These are phyloP conservation scores for Ligustrum vulgare DNA, from an alignment of 257 asterid genomes.

Conservation along the genomic window DNA sequence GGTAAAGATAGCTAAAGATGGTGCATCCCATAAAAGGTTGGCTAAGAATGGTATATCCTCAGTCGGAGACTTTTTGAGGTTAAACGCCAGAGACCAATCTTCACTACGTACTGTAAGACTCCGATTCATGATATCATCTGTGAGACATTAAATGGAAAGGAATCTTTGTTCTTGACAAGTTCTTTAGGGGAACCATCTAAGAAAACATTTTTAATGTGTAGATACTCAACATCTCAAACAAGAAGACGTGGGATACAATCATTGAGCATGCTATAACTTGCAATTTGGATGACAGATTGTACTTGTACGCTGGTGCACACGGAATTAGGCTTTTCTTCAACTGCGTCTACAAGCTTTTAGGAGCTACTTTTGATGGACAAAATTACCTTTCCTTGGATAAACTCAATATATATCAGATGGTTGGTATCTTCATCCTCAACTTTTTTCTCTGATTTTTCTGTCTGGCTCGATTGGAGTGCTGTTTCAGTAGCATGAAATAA, in stretches of 20 bases:
- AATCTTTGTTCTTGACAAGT: constrained; percentile 3
- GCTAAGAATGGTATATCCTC: constrained; percentile 28
- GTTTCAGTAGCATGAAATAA: neutral
- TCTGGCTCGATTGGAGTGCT: neutral
- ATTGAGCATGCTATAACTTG: constrained; percentile 55
- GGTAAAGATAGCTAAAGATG: constrained; percentile 77
- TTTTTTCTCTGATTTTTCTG: neutral
- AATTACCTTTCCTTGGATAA: constrained; percentile 37
- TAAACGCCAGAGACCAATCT: constrained; percentile 34
- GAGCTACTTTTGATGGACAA: constrained; percentile 55
- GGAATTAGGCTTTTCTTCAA: constrained; percentile 47
- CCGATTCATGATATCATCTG: constrained; percentile 14
- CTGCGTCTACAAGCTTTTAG: constrained; percentile 56
- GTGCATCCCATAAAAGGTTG: constrained; percentile 57
- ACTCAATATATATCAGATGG: constrained; percentile 55
- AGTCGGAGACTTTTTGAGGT: constrained; percentile 61
- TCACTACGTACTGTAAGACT: constrained; percentile 58
- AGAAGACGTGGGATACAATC: constrained; percentile 58
- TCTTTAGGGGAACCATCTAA: constrained; percentile 12
- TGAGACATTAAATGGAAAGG: neutral
- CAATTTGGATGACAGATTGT: constrained; percentile 43
- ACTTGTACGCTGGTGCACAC: constrained; percentile 38
- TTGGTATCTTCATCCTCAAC: constrained; percentile 29
- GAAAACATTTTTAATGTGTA: constrained; percentile 27
- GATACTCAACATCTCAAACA: constrained; percentile 58